These are phyloP conservation scores for Paecilomyces formosus DNA, from an alignment of 2,329 filamentous ascomycete species.

Conservation along the genomic window DNA sequence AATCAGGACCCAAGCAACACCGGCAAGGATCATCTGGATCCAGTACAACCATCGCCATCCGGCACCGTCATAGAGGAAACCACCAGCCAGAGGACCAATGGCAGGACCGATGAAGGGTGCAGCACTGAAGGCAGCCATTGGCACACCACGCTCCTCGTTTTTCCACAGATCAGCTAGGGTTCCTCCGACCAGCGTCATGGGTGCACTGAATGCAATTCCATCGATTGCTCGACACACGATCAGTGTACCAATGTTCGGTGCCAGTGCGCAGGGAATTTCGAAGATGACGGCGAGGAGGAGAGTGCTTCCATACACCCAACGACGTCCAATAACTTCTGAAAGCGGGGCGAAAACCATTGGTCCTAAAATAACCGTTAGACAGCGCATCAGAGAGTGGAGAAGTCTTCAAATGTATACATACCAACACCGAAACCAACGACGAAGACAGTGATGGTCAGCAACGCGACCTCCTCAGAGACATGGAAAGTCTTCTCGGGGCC, in stretches of 20 bases:
- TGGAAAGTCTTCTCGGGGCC: conserved; percentile 58
- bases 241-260: conserved; percentile 68
- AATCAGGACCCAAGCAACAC: conserved; percentile 64
- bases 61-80: conserved; percentile 61
- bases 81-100: conserved; percentile 68
- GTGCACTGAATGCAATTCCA: conserved; percentile 76
- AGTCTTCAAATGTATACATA: conserved; percentile 22
- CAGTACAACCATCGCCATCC: conserved; percentile 84
- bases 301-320: conserved; percentile 63
- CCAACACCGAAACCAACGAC: conserved; percentile 76
- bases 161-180: conserved; percentile 79
- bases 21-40: conserved; percentile 72
- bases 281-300: conserved; percentile 67
- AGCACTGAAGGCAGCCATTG: conserved; percentile 79
- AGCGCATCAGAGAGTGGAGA: not conserved
- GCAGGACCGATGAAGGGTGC: conserved; percentile 78
- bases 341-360: conserved; percentile 75
- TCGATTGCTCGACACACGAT: conserved; percentile 71
- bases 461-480: conserved; percentile 63
- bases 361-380: conserved; percentile 30
- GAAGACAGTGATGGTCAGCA: conserved; percentile 68
- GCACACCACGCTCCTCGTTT: conserved; percentile 74
- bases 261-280: conserved; percentile 70
- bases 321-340: conserved; percentile 66
- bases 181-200: conserved; percentile 79